Evolutionary conservation across 208 protist genomes (phyloP).

Genomic region (Crithidia bombi): DNA sequence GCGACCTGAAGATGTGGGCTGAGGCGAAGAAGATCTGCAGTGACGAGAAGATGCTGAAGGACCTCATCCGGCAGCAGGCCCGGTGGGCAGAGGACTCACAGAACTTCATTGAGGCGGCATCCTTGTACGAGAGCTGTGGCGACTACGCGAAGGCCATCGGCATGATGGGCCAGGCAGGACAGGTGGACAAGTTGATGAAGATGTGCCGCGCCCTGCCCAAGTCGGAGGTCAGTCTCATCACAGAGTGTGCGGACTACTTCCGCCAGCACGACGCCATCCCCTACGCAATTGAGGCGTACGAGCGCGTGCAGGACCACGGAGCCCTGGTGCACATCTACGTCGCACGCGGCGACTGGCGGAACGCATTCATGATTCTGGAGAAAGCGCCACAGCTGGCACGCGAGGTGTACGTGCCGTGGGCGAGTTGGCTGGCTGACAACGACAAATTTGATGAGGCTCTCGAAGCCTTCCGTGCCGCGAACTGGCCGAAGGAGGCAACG

Average conservation of each 20-base stretch:
- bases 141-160: conserved; percentile 86
- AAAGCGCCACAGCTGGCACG: conserved; percentile 77
- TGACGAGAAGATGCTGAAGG: conserved; percentile 86
- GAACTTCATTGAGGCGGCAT: conserved; percentile 87
- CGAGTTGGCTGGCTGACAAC: conserved; percentile 94
- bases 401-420: conserved; percentile 97
- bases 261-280: conserved; percentile 67
- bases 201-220: conserved; percentile 85
- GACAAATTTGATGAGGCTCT: conserved; percentile 96
- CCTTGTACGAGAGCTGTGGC: conserved; percentile 90
- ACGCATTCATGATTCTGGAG: conserved; percentile 90
- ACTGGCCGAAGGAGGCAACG: conserved; percentile 89
- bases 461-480: conserved; percentile 91
- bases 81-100: conserved; percentile 92
- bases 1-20: conserved; percentile 95
- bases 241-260: conserved; percentile 89
- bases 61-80: conserved; percentile 93
- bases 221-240: conserved; percentile 84
- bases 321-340: conserved; percentile 92
- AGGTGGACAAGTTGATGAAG: conserved; percentile 89
- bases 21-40: conserved; percentile 91
- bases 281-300: conserved; percentile 92
- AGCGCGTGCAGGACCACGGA: conserved; percentile 88
- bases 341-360: conserved; percentile 86
- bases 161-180: conserved; percentile 87